phyloP scores from a whole-genome alignment of 331 rosid genomes.

The Rosa hybrid region DNA sequence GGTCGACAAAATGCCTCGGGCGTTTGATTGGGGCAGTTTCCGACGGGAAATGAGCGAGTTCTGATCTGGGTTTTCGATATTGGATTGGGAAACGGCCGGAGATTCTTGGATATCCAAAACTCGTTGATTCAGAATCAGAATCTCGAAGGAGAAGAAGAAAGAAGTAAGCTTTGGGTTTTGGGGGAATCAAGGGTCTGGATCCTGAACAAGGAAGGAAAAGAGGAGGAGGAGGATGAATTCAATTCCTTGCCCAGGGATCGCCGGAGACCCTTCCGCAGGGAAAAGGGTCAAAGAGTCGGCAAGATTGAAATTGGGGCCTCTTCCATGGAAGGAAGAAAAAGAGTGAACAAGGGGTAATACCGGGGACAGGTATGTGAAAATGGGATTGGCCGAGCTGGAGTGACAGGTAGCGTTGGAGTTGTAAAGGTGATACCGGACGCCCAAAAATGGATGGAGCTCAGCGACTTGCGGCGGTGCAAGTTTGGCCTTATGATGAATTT shows the following conservation, averaged over 20 bases:
- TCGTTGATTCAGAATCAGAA: conserved; percentile 6
- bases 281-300: neutral
- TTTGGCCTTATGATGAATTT: neutral
- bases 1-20: neutral
- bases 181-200: conserved; percentile 1
- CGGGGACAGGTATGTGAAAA: neutral
- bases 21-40: neutral
- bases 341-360: too few species aligned
- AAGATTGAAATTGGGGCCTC: neutral
- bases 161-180: neutral
- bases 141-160: neutral
- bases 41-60: neutral
- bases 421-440: neutral
- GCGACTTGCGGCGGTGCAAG: neutral
- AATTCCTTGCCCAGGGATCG: conserved; percentile 10
- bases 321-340: conserved; percentile 18
- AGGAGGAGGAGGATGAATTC: neutral
- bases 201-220: conserved; percentile 15
- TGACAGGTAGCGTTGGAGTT: neutral
- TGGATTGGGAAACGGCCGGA: neutral
- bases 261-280: conserved; percentile 16
- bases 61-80: conserved; percentile 3
- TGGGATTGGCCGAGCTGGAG: neutral
- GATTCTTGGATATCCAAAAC: neutral
- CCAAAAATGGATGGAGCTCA: neutral